These are phyloP conservation scores for Naganishia sp. DNA, from an alignment of 1,284 basidiomycete species.

Conservation along the genomic window DNA sequence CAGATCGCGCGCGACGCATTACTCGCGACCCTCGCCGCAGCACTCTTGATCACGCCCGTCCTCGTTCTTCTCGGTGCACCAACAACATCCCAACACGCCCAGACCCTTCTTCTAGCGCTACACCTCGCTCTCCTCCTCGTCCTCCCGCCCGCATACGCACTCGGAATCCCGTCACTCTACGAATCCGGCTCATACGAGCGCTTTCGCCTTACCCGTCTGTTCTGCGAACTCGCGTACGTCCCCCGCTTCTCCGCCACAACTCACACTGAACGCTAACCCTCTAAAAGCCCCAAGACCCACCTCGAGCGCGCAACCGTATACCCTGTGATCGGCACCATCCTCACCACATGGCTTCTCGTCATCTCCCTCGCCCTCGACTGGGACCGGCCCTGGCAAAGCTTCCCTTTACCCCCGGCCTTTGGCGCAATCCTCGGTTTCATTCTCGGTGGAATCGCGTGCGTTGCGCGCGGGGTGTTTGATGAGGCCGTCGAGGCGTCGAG, in stretches of 20 bases:
- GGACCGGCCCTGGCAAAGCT: slow-evolving; percentile 93
- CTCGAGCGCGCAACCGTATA: slow-evolving; percentile 77
- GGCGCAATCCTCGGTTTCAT: slow-evolving; percentile 70
- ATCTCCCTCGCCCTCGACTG: slow-evolving; percentile 87
- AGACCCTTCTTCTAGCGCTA: slow-evolving; percentile 68
- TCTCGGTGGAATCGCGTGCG: slow-evolving; percentile 62
- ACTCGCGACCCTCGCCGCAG: slow-evolving; percentile 59
- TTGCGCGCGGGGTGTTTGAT: slow-evolving; percentile 58
- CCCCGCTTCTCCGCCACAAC: neutral
- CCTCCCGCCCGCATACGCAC: slow-evolving; percentile 68
- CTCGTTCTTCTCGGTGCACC: slow-evolving; percentile 76
- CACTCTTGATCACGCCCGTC: slow-evolving; percentile 59
- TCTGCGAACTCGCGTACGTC: slow-evolving; percentile 74
- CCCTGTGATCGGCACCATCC: slow-evolving; percentile 68
- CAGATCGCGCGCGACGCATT: slow-evolving; percentile 55
- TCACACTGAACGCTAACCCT: neutral
- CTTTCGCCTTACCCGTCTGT: slow-evolving; percentile 68
- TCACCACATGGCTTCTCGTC: slow-evolving; percentile 76
- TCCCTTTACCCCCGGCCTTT: slow-evolving; percentile 74
- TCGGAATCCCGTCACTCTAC: slow-evolving; percentile 63
- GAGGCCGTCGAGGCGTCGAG: slow-evolving; percentile 20
- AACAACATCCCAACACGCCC: slow-evolving; percentile 53
- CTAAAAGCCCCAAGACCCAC: slow-evolving; percentile 63
- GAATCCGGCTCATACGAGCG: slow-evolving; percentile 45
- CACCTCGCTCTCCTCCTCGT: slow-evolving; percentile 68